Evolutionary conservation across 768 basidiomycete species (phyloP), one percentile per base, ranked within the genome.

Genomic region (Macrolepiota albuminosa): DNA sequence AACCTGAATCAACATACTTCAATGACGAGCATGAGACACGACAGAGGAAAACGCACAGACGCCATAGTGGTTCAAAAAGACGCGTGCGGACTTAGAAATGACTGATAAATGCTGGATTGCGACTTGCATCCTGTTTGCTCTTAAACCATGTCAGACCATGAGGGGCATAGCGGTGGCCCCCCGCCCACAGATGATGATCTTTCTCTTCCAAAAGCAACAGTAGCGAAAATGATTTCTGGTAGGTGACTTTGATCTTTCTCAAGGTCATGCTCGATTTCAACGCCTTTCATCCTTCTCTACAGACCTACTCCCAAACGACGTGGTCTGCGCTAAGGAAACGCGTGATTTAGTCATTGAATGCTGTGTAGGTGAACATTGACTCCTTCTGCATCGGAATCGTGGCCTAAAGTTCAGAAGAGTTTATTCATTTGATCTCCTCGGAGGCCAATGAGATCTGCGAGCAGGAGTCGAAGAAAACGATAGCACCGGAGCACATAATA

Each of bases 391-490:
- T 57, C 21, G 42, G 6, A 36, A 56, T 54, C 46, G 57, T 36
- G 61, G 52, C 52, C 58, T 62, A 33, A 56, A 42, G 43, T 43
- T 45, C 42, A 58, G n/a, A 42, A 99, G 97, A 99, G 79, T 99
- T 98, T 72, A 95, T 99, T 62, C 93, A 98, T 71, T 76, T 98
- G 73, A 89, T 99, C 71, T 96, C 97, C 18, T 93, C 95, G 9
- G 94, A 98, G 71, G 93, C 97, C 55, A 98, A 98, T 72, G 93
- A 98, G 65, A 93, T 98, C 62, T 99, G 97, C 69, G 97, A 98
- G 70, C 89, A 93, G 71, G 95, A 96, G 70, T 93, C 93, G 29
- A 98, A 97, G 79, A 99, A 99, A 79, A 99, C 97, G 1, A 98
- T 99, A 67, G 91, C 94, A 5, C 97, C 97, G 1, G 97, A 99